Percentiles rank a stretch among this genome's conserved stretches.
phyloP scores from a whole-genome alignment of 2,329 filamentous ascomycete genomes.

The Botrytis medusae region DNA sequence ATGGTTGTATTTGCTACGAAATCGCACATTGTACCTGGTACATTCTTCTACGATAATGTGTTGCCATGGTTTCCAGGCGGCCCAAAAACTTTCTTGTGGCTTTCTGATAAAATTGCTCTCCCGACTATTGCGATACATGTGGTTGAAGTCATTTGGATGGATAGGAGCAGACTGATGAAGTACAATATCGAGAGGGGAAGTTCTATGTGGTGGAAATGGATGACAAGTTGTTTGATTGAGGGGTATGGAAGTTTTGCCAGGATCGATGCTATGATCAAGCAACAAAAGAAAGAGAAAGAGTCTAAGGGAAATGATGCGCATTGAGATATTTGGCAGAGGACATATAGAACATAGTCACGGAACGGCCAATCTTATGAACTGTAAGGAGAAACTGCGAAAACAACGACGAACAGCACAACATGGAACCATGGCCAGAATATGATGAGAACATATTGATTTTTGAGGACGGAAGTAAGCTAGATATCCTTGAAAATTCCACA shows the following conservation, averaged over 20 bases:
- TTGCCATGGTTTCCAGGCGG: conserved; percentile 57
- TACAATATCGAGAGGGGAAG: conserved; percentile 49
- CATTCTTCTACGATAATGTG: conserved; percentile 50
- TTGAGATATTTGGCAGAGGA: not conserved
- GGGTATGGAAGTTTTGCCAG: conserved; percentile 52
- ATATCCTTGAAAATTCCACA: not conserved
- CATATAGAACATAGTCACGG: not conserved
- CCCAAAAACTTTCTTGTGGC: conserved; percentile 54
- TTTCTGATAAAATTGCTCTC: conserved; percentile 58
- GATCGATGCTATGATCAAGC: conserved; percentile 51
- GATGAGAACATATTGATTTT: not conserved
- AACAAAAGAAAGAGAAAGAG: conserved; percentile 46
- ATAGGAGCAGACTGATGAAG: conserved; percentile 47
- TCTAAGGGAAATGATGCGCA: conserved; percentile 8
- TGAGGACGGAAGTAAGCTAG: not conserved
- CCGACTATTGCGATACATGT: conserved; percentile 65
- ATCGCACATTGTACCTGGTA: conserved; percentile 54
- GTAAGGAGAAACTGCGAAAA: not conserved
- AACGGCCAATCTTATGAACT: not conserved
- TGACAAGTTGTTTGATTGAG: conserved; percentile 53
- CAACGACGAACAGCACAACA: not conserved
- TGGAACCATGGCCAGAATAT: not conserved
- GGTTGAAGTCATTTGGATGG: conserved; percentile 59
- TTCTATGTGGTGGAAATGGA: conserved; percentile 56
- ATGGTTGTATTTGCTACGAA: conserved; percentile 52